Conservation (phyloP, 495 filamentous ascomycete species). For the Amphirosellinia nigrospora region DNA sequence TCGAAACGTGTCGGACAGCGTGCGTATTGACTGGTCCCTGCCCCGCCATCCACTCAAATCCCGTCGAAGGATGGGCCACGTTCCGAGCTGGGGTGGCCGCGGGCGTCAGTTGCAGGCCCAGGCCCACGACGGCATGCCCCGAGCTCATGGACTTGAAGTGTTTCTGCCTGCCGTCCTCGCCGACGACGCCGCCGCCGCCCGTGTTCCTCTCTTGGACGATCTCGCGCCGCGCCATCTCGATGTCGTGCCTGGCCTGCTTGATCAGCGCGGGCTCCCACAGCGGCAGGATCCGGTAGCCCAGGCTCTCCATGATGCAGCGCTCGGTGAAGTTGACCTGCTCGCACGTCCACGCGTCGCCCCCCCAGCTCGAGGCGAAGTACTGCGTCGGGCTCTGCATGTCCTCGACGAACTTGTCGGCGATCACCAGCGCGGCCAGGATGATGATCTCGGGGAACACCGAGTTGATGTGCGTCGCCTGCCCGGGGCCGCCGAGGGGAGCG, state of each 20-base stretch:
- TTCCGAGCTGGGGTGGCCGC: slow-evolving; percentile 48
- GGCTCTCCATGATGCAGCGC: slow-evolving; percentile 59
- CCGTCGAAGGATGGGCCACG: slow-evolving; percentile 26
- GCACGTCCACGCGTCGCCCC: slow-evolving; percentile 55
- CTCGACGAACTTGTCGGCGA: slow-evolving; percentile 60
- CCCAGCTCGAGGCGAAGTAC: slow-evolving; percentile 53
- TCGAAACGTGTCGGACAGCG: not conserved
- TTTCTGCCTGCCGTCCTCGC: slow-evolving; percentile 34
- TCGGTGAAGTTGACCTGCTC: slow-evolving; percentile 63
- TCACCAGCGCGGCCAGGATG: slow-evolving; percentile 54
- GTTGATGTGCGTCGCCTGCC: slow-evolving; percentile 57
- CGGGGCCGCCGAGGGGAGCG: slow-evolving; percentile 47
- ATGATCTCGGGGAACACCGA: slow-evolving; percentile 60
- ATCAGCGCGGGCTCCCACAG: slow-evolving; percentile 56
- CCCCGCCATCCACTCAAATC: slow-evolving; percentile 16
- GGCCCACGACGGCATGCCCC: slow-evolving; percentile 44
- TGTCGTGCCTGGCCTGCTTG: slow-evolving; percentile 56
- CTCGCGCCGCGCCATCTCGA: slow-evolving; percentile 58
- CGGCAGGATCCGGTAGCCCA: slow-evolving; percentile 58
- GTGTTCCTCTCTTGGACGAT: slow-evolving; percentile 32
- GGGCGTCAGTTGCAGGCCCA: slow-evolving; percentile 49
- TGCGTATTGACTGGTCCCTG: not conserved
- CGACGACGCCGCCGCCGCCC: slow-evolving; percentile 19
- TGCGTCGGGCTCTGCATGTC: slow-evolving; percentile 52
- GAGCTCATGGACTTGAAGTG: slow-evolving; percentile 50